Conservation (phyloP, 2,329 filamentous ascomycete genomes). For the Trichoderma arundinaceum region DNA sequence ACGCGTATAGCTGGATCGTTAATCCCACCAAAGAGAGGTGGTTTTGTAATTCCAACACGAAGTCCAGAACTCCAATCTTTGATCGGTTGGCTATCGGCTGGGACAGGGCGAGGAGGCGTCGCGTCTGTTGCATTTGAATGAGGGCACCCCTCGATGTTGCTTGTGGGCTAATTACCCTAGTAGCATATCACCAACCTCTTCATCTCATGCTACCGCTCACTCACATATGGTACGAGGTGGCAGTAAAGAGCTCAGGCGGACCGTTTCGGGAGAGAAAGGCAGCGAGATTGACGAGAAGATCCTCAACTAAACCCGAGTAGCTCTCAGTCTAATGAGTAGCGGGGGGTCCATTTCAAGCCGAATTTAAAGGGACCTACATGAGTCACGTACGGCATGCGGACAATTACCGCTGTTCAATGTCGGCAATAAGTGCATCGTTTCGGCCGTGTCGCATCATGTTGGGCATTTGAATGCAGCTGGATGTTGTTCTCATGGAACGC, state of each 20-base stretch:
- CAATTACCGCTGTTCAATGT: background rate
- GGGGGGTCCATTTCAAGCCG: background rate
- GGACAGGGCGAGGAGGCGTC: slow-evolving; percentile 3
- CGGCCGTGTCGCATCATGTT: background rate
- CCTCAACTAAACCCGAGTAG: slow-evolving; percentile 1
- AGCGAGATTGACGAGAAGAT: slow-evolving; percentile 13
- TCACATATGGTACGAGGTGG: background rate
- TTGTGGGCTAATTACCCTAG: background rate
- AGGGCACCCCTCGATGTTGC: background rate
- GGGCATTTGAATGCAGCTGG: background rate
- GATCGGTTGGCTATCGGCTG: background rate
- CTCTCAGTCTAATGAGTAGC: background rate
- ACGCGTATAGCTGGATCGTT: background rate
- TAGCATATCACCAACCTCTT: background rate
- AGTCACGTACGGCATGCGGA: background rate
- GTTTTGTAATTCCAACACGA: background rate
- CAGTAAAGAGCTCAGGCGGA: background rate
- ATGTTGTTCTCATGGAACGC: background rate
- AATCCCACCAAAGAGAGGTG: background rate
- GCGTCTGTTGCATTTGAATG: background rate
- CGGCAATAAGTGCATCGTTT: background rate
- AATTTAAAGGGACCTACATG: background rate
- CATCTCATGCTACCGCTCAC: background rate
- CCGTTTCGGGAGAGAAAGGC: background rate
- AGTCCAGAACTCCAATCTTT: background rate